Evolutionary conservation across 306 rosid species (phyloP).

Genomic region (Rosa chinensis): DNA sequence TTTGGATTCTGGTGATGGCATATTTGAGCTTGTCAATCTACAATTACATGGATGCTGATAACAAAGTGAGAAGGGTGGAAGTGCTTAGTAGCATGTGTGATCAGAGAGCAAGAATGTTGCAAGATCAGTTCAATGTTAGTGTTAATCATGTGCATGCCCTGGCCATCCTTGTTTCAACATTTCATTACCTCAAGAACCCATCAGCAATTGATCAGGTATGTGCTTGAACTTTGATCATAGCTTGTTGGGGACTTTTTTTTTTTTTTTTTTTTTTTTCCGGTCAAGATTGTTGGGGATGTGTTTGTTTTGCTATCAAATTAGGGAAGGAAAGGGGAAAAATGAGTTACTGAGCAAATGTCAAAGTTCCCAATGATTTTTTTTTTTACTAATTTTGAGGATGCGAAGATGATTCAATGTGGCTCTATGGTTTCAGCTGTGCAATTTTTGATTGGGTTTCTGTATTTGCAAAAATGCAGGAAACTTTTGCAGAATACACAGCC

Average conservation of each 20-base stretch:
- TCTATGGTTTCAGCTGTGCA: background rate
- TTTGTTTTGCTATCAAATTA: background rate
- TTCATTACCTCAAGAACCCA: constrained; percentile 79
- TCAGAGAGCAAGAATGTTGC: constrained; percentile 96
- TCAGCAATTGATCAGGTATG: constrained; percentile 98
- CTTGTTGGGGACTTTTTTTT: background rate
- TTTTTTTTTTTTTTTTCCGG: background rate
- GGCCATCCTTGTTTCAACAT: constrained; percentile 94
- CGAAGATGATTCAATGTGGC: background rate
- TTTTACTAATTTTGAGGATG: background rate
- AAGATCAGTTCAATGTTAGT: constrained; percentile 95
- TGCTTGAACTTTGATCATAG: constrained; percentile 27
- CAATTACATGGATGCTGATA: constrained; percentile 69
- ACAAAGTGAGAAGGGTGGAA: constrained; percentile 77
- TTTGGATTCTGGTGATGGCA: constrained; percentile 66
- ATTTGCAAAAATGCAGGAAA: constrained; percentile 58
- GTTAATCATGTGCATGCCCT: constrained; percentile 97
- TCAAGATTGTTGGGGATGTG: background rate
- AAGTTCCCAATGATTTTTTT: background rate
- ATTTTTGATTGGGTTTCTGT: background rate
- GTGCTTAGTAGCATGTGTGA: constrained; percentile 87
- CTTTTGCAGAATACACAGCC: constrained; percentile 93
- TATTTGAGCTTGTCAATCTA: constrained; percentile 49
- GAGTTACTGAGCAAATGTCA: background rate
- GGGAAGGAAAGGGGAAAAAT: background rate